These are phyloP conservation scores for Gelatoporia subvermispora DNA, from an alignment of 768 basidiomycete species.

Conservation along the genomic window DNA sequence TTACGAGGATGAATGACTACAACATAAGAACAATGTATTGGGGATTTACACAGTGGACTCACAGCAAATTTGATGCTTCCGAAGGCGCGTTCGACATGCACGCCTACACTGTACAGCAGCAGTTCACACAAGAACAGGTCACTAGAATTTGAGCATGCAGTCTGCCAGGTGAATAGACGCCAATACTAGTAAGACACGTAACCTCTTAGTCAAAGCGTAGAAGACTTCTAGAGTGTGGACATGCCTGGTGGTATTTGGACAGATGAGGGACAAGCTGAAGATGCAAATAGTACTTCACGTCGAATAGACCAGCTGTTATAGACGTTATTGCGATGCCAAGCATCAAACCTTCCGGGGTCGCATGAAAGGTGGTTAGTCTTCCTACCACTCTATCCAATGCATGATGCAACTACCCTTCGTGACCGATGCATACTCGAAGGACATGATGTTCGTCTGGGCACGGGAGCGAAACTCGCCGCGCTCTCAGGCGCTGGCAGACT, in stretches of 20 bases:
- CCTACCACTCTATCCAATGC: too few relatives aligned
- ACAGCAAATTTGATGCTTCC: slow-evolving; percentile 88
- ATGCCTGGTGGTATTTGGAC: slow-evolving; percentile 84
- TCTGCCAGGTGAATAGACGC: slow-evolving; percentile 69
- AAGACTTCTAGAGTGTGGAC: slow-evolving; percentile 12
- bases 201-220: slow-evolving; percentile 27
- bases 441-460: slow-evolving; percentile 40
- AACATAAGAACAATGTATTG: not conserved
- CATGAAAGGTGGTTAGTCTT: too few relatives aligned
- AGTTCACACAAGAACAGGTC: slow-evolving; percentile 78
- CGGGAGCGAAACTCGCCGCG: not conserved
- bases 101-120: slow-evolving; percentile 63
- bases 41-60: slow-evolving; percentile 21
- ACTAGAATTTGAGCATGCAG: slow-evolving; percentile 79
- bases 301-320: slow-evolving; percentile 72
- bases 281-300: slow-evolving; percentile 85
- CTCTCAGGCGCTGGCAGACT: too few relatives aligned
- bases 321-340: slow-evolving; percentile 65
- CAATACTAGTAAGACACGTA: slow-evolving; percentile 62
- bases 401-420: slow-evolving; percentile 55
- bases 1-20: slow-evolving; percentile 40
- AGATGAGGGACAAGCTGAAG: slow-evolving; percentile 87
- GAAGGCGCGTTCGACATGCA: slow-evolving; percentile 79
- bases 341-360: slow-evolving; percentile 59
- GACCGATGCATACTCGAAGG: slow-evolving; percentile 79